Base-by-base conservation (phyloP, 805 yeast species). In the Yarrowia deformans region DNA sequence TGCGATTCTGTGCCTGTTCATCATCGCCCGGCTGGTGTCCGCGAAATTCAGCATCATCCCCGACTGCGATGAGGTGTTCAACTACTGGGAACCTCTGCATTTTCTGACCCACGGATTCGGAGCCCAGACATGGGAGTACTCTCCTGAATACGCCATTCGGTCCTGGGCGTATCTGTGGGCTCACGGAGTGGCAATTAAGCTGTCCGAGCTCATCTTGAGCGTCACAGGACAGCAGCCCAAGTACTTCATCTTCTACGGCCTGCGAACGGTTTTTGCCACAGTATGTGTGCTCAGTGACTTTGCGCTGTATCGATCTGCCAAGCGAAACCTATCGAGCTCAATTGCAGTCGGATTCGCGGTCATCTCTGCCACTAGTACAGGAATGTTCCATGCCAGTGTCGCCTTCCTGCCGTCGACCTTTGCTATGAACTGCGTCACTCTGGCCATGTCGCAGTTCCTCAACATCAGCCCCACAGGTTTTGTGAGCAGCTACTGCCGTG, bases 101-200 rank as follows among this genome's bases (percentile, higher is more conserved):
- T 82, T 89, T 66, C 73, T 93, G 43, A 78, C 89, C 0, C 84
- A 97, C 72, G 90, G 89, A 2, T 91, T 92, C 77, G 98, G 98
- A 1, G 90, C 93, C 73, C 93, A 93, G 77, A 93, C 98, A 0
- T 93, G 98, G 98, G 98, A 93, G 76, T 94, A 93, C 77, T 91
- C 97, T 0, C 97, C 98, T 0, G 90, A 84, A 68, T 91, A 85
- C 74, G 91, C 97, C 18, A 91, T 93, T 68, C 80, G 98, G 72
- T 91, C 97, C 1, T 94, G 95, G 87, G 84, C 90, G 1, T 93
- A 90, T 73, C 79, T 93, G 35, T 71, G 87, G 8, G 90, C 77
- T 8, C 82, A 81, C 68, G 81, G 79, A 1, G 42, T 70, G 16
- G 70, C 75, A 6, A 71, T 79, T 29, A 70, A 71, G 42, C 56